Evolutionary conservation across 2,329 filamentous ascomycete species (phyloP).

Genomic region (Neocucurbitaria cava): DNA sequence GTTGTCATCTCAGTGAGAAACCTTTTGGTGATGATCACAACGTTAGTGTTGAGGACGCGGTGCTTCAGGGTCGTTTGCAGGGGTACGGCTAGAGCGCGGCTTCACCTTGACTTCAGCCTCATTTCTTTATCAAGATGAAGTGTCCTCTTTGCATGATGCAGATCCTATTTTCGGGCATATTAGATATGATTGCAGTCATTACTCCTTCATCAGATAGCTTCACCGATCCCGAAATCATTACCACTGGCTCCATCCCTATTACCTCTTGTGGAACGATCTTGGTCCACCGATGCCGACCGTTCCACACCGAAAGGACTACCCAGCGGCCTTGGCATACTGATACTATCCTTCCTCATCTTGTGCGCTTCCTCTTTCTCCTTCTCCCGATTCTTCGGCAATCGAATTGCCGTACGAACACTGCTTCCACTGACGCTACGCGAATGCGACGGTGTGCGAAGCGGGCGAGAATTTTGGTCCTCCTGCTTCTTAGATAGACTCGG

Average conservation of each 20-base stretch:
- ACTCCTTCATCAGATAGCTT: slow-evolving; percentile 9
- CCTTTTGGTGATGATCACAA: neutral
- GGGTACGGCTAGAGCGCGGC: neutral
- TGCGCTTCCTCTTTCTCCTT: slow-evolving; percentile 21
- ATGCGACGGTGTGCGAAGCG: slow-evolving; percentile 20
- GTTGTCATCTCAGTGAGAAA: neutral
- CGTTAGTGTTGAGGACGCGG: neutral
- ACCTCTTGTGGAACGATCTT: neutral
- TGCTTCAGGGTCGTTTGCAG: neutral
- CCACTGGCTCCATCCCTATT: neutral
- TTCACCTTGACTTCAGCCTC: neutral
- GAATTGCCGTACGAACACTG: slow-evolving; percentile 31
- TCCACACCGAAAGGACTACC: slow-evolving; percentile 29
- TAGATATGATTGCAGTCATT: neutral
- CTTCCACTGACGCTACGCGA: slow-evolving; percentile 32
- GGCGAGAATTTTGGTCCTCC: slow-evolving; percentile 1
- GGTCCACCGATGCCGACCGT: neutral
- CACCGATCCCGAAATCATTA: slow-evolving; percentile 12
- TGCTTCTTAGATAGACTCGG: slow-evolving; percentile 13
- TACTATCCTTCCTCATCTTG: slow-evolving; percentile 34
- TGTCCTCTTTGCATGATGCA: neutral
- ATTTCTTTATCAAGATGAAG: neutral
- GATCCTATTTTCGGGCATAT: neutral
- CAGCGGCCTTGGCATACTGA: slow-evolving; percentile 30
- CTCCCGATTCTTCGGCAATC: slow-evolving; percentile 27